Percentiles rank a stretch among this genome's conserved stretches.
phyloP scores from a whole-genome alignment of 495 filamentous ascomycete genomes.

The Rhizodiscina lignyota region DNA sequence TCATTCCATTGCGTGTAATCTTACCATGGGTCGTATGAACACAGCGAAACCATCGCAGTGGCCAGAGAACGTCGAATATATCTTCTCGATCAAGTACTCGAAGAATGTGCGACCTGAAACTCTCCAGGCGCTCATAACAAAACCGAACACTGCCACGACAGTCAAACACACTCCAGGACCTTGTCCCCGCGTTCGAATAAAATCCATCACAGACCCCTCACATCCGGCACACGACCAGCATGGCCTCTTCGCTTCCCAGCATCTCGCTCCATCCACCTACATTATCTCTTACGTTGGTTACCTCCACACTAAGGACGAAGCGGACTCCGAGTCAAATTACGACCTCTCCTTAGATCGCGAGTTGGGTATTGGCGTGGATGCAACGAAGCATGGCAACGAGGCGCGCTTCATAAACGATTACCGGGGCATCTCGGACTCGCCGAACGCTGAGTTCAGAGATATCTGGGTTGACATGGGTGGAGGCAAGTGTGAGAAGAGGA shows the following conservation, averaged over 20 bases:
- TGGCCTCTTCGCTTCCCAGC: slow-evolving; percentile 45
- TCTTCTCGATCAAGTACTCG: slow-evolving; percentile 33
- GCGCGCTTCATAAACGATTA: slow-evolving; percentile 63
- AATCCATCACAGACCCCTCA: slow-evolving; percentile 29
- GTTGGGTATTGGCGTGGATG: slow-evolving; percentile 44
- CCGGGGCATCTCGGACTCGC: slow-evolving; percentile 32
- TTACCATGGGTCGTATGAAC: no score
- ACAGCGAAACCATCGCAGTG: slow-evolving; percentile 33
- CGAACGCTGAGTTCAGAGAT: slow-evolving; percentile 46
- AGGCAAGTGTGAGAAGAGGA: slow-evolving; percentile 18
- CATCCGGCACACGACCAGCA: slow-evolving; percentile 49
- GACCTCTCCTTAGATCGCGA: slow-evolving; percentile 48
- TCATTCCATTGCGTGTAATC: no score
- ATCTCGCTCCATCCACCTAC: slow-evolving; percentile 37
- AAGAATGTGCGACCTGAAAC: slow-evolving; percentile 16
- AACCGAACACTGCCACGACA: not conserved
- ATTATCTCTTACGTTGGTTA: slow-evolving; percentile 52
- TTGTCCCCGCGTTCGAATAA: slow-evolving; percentile 33
- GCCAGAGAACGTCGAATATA: slow-evolving; percentile 37
- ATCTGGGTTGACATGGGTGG: slow-evolving; percentile 16
- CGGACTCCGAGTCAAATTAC: slow-evolving; percentile 40
- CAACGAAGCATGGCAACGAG: slow-evolving; percentile 44
- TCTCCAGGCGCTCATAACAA: slow-evolving; percentile 19
- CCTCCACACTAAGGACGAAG: slow-evolving; percentile 30
- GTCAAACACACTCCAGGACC: slow-evolving; percentile 22